phyloP scores from a whole-genome alignment of 495 filamentous ascomycete species.

The Collariella sp. region DNA sequence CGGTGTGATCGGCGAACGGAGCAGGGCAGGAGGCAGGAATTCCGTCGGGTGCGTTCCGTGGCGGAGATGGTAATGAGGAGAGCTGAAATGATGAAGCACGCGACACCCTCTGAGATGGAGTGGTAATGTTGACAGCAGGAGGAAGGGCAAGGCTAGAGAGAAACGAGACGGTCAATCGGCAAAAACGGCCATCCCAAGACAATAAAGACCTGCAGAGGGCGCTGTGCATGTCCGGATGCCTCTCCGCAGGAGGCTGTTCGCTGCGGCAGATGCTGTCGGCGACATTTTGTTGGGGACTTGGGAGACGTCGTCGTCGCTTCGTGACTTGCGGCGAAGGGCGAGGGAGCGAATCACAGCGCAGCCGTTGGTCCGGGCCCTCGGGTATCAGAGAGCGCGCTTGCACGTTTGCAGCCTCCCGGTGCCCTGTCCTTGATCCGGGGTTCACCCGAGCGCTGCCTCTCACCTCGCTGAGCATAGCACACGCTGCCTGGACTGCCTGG shows the following conservation, averaged over 20 bases:
- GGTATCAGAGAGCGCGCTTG: background rate
- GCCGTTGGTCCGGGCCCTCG: constrained; percentile 14
- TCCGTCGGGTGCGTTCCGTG: background rate
- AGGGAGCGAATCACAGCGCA: constrained; percentile 11
- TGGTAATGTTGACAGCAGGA: background rate
- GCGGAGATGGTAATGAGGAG: background rate
- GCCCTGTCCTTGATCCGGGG: background rate
- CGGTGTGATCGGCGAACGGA: background rate
- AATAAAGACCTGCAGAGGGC: background rate
- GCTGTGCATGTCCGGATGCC: background rate
- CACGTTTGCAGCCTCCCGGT: too few relatives aligned
- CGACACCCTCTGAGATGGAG: background rate
- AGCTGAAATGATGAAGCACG: background rate
- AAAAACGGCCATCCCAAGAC: background rate
- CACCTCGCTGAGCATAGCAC: background rate
- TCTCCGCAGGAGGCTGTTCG: too few relatives aligned
- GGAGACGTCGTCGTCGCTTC: background rate
- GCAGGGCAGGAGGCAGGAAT: background rate
- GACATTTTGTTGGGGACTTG: background rate
- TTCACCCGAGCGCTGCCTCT: background rate
- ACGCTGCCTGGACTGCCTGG: too few relatives aligned
- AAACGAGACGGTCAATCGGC: background rate
- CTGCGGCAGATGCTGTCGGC: background rate
- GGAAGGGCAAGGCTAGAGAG: too few relatives aligned
- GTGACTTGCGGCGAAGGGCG: constrained; percentile 7